phyloP scores from a whole-genome alignment of 2,329 filamentous ascomycete species.

The Cladophialophora carrionii region DNA sequence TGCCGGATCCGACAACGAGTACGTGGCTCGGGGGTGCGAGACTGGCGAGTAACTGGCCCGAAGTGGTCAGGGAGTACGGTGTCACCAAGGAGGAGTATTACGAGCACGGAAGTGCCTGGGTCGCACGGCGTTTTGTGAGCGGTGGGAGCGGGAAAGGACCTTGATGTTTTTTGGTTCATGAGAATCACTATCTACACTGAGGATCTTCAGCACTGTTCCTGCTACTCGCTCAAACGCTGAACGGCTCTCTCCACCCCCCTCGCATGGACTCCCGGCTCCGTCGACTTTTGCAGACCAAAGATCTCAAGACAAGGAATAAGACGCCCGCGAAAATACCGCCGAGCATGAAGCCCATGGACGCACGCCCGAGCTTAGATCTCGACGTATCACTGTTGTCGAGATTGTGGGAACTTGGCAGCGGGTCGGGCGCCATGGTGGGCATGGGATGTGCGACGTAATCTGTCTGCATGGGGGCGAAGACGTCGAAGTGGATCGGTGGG shows the following conservation, averaged over 20 bases:
- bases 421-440: not conserved
- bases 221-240: not conserved
- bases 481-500: not conserved
- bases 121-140: conserved; percentile 67
- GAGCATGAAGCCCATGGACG: not conserved
- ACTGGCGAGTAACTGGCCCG: conserved; percentile 67
- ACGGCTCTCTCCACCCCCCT: conserved; percentile 1
- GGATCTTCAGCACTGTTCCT: not conserved
- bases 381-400: not conserved
- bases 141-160: conserved; percentile 11
- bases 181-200: not conserved
- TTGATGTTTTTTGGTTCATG: not conserved
- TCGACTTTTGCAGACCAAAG: not conserved
- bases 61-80: conserved; percentile 65
- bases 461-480: conserved; percentile 3
- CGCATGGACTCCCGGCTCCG: not conserved
- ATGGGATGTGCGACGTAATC: not conserved
- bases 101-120: conserved; percentile 77
- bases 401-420: not conserved
- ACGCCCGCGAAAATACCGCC: not conserved
- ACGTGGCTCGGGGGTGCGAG: conserved; percentile 85
- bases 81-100: conserved; percentile 92
- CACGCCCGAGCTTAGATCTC: not conserved
- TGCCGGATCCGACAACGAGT: conserved; percentile 74
- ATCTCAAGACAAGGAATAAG: not conserved